These are phyloP conservation scores for Neurospora sp. DNA, from an alignment of 495 filamentous ascomycete species.

Conservation along the genomic window DNA sequence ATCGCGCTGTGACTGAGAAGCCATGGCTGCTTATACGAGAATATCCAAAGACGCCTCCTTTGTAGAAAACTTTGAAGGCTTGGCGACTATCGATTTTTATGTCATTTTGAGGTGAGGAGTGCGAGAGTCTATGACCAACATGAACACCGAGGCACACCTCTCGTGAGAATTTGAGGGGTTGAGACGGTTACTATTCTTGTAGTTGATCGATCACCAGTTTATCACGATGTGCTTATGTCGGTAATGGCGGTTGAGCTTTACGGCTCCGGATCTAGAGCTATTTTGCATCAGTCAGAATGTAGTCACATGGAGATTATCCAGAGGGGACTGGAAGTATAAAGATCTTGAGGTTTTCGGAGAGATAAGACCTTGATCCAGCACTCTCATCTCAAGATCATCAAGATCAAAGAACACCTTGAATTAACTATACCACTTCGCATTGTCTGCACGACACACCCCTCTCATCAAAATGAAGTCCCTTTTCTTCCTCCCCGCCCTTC, in stretches of 20 bases:
- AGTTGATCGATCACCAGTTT: neutral
- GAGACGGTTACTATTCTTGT: neutral
- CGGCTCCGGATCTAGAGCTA: neutral
- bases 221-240: neutral
- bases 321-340: neutral
- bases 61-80: neutral
- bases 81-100: neutral
- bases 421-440: neutral
- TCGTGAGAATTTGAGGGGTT: neutral
- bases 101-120: neutral
- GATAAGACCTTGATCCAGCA: neutral
- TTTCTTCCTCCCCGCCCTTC: neutral
- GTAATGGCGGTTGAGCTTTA: neutral
- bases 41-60: neutral
- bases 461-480: slow-evolving; percentile 10
- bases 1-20: neutral
- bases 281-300: neutral
- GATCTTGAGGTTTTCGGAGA: neutral
- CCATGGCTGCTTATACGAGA: neutral
- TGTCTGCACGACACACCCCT: neutral
- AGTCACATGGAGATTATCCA: neutral
- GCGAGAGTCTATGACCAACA: neutral
- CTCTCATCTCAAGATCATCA: neutral
- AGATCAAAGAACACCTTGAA: neutral
- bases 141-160: neutral